Evolutionary conservation across 106 monocot genomes (phyloP), one percentile per base, ranked within the genome.

Genomic region (Allium sativum): DNA sequence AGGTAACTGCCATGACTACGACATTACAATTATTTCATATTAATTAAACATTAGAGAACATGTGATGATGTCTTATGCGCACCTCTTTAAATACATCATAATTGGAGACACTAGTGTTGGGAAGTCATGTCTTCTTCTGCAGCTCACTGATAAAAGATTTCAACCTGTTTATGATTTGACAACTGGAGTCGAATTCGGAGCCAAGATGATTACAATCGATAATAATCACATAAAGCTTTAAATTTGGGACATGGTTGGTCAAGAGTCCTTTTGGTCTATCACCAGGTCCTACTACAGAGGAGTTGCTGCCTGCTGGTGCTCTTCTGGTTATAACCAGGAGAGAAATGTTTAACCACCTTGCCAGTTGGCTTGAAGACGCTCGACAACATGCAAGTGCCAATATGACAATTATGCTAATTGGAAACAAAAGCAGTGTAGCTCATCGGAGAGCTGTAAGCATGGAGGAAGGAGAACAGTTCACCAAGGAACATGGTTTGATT

Each of bases 161-260:
- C 93, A 93, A 68, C 93, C 85, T 41, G 89, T 86, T 13, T 85
- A 93, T 65, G 93, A 89, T 73, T 74, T 89, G 48, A 93, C 93
- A 45, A 93, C 86, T 74, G 85, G 89, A 66, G 93, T 89, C 66
- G 93, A 93, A 65, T 93, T 89, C 70, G 89, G 89, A 8, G 85
- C 89, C 16, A 82, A 80, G 62, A 93, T 86, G 89, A 86, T 93
- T 47, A 89, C 85, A 11, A 81, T 93, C 53, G 89, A 94, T 44
- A 83, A 81, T 74, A 89, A 89, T 59, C 89, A 85, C 8, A 83
- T 94, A 53, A 94, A 94, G 76, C 76, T 94, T 58, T 86, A 94
- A 76, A 94, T 94, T 53, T 94, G 94, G 94, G 94, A 94, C 48
- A 94, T 89, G 71, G 94, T 94, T 10, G 76, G 81, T 8, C 81